These are phyloP conservation scores for Pyronema omphalodes DNA, from an alignment of 495 filamentous ascomycete genomes.

Conservation along the genomic window DNA sequence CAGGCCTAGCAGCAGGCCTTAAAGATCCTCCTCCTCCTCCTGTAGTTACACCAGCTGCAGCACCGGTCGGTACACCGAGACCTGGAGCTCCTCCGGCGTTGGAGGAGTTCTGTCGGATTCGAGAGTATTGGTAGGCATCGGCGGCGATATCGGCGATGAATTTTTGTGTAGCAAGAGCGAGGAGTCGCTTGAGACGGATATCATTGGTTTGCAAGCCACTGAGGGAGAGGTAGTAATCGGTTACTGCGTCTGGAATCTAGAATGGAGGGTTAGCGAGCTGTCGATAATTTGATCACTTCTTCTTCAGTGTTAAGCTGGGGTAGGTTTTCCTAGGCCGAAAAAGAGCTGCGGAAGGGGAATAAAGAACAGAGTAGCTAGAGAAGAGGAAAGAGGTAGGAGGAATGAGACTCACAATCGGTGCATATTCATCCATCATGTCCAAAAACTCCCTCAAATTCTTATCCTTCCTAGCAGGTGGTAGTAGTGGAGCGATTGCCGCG, in stretches of 20 bases:
- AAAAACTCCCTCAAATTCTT: slow-evolving; percentile 78
- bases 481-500: slow-evolving; percentile 3
- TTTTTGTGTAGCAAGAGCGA: slow-evolving; percentile 90
- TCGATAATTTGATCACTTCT: neutral
- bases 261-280: neutral
- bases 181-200: slow-evolving; percentile 70
- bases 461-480: slow-evolving; percentile 41
- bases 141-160: slow-evolving; percentile 95
- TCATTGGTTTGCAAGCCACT: slow-evolving; percentile 83
- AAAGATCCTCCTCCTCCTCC: slow-evolving; percentile 39
- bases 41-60: slow-evolving; percentile 34
- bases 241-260: slow-evolving; percentile 94
- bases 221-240: slow-evolving; percentile 90
- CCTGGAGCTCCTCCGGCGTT: slow-evolving; percentile 77
- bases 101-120: slow-evolving; percentile 76
- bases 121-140: slow-evolving; percentile 91
- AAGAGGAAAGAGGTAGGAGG: neutral
- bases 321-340: neutral
- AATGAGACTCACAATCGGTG: slow-evolving; percentile 59
- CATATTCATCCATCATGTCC: slow-evolving; percentile 93
- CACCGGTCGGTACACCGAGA: slow-evolving; percentile 58
- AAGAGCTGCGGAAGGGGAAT: neutral
- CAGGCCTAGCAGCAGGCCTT: slow-evolving; percentile 73
- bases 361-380: neutral
- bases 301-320: neutral